Conservation (phyloP, 176 grass and related monocot genomes). For the Zizania latifolia region DNA sequence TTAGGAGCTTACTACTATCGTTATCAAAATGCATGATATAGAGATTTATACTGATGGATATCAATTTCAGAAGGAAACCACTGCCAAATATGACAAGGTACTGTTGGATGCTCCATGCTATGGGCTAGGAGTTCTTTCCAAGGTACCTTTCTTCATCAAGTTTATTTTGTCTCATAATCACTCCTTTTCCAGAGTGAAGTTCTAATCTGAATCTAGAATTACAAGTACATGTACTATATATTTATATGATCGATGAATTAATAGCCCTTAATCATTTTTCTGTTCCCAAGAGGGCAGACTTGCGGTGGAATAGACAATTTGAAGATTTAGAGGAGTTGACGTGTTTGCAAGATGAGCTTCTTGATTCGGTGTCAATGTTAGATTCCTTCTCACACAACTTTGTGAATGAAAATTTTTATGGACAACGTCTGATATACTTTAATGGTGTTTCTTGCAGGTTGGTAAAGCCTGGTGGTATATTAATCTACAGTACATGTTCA, state of each 20-base stretch:
- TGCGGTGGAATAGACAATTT: constrained; percentile 87
- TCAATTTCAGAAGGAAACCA: constrained; percentile 52
- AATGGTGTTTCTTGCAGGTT: constrained; percentile 44
- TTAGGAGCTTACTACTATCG: not conserved
- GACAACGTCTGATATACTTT: constrained; percentile 22
- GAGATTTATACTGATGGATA: constrained; percentile 19
- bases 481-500: constrained; percentile 93
- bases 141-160: constrained; percentile 44
- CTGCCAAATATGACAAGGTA: constrained; percentile 64
- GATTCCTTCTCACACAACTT: constrained; percentile 11
- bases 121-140: constrained; percentile 86
- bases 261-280: not conserved
- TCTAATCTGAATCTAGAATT: not conserved
- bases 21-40: constrained; percentile 2
- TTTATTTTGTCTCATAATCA: constrained; percentile 1
- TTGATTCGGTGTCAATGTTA: constrained; percentile 75
- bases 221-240: not conserved
- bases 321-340: constrained; percentile 84
- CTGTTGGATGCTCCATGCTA: constrained; percentile 88
- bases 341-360: constrained; percentile 75
- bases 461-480: constrained; percentile 82
- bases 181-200: not conserved
- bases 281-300: constrained; percentile 71
- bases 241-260: not conserved
- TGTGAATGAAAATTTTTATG: constrained; percentile 5